Evolutionary conservation across 208 protist species (phyloP).

Genomic region (Leishmania tarentolae): DNA sequence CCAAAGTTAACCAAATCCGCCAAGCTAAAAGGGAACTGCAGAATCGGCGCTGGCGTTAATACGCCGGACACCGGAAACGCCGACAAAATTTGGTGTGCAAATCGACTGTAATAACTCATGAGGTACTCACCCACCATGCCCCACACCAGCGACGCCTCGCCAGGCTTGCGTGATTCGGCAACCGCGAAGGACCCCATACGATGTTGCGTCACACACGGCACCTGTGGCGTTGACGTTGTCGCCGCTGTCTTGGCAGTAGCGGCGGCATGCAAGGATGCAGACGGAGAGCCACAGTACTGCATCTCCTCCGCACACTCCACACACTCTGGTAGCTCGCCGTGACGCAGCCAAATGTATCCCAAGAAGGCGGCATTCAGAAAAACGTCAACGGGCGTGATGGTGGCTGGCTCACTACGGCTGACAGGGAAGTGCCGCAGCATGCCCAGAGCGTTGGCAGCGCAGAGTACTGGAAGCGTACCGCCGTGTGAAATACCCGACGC

Average conservation of each 20-base stretch:
- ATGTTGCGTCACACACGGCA: slow-evolving; percentile 5
- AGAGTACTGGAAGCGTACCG: slow-evolving; percentile 47
- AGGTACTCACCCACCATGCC: slow-evolving; percentile 79
- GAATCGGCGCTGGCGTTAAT: slow-evolving; percentile 21
- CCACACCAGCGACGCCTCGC: slow-evolving; percentile 57
- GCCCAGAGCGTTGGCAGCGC: slow-evolving; percentile 61
- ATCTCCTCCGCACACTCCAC: slow-evolving; percentile 5
- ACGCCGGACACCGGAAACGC: slow-evolving; percentile 42
- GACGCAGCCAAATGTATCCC: slow-evolving; percentile 15
- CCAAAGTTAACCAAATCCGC: slow-evolving; percentile 31
- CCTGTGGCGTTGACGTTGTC: background rate
- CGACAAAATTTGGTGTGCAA: slow-evolving; percentile 22
- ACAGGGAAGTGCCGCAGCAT: slow-evolving; percentile 52
- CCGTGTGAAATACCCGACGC: slow-evolving; percentile 10
- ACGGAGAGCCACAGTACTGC: slow-evolving; percentile 4
- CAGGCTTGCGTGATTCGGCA: slow-evolving; percentile 22
- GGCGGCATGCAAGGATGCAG: background rate
- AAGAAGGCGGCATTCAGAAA: slow-evolving; percentile 53
- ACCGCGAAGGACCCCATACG: slow-evolving; percentile 26
- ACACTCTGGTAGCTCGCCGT: slow-evolving; percentile 20
- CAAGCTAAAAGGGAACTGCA: slow-evolving; percentile 33
- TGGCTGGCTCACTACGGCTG: slow-evolving; percentile 31
- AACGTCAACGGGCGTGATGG: slow-evolving; percentile 70
- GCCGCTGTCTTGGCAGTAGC: background rate
- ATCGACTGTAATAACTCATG: slow-evolving; percentile 72